Percentiles rank a stretch among this genome's conserved stretches.
Conservation (phyloP, 495 filamentous ascomycete species). For the Penicillium flavigenum region DNA sequence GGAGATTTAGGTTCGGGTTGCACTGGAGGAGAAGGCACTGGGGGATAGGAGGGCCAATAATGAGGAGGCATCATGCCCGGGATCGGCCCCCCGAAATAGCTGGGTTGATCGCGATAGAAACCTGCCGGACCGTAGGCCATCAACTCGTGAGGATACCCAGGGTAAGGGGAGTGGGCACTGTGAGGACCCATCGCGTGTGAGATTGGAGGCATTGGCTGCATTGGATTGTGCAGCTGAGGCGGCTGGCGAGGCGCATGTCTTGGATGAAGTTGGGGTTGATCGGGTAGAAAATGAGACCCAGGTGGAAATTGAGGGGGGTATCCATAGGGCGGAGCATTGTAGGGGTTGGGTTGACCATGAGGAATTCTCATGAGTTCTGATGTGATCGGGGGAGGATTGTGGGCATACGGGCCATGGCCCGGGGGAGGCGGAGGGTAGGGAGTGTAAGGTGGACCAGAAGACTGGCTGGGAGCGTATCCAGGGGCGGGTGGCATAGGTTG, state of each 20-base stretch:
- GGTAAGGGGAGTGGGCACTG: constrained; percentile 34
- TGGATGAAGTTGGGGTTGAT: constrained; percentile 33
- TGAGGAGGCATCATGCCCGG: constrained; percentile 40
- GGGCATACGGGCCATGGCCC: constrained; percentile 27
- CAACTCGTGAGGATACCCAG: constrained; percentile 48
- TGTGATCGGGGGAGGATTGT: constrained; percentile 31
- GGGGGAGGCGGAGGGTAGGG: constrained; percentile 24
- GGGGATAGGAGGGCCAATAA: constrained; percentile 38
- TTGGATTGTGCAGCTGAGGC: constrained; percentile 29
- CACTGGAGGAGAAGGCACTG: constrained; percentile 34
- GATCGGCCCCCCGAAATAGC: constrained; percentile 34
- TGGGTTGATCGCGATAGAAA: constrained; percentile 49
- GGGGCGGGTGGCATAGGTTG: constrained; percentile 32
- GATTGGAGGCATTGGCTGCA: constrained; percentile 28
- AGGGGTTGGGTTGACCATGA: constrained; percentile 41
- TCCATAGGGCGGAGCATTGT: constrained; percentile 21
- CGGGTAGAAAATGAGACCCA: constrained; percentile 34
- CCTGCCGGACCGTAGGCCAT: constrained; percentile 46
- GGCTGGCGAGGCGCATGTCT: constrained; percentile 28
- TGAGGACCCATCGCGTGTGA: constrained; percentile 33
- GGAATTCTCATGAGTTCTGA: constrained; percentile 45
- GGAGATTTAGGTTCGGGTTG: constrained; percentile 30
- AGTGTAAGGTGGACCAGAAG: constrained; percentile 42
- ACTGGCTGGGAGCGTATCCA: constrained; percentile 50
- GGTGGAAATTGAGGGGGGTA: constrained; percentile 39